phyloP scores from a whole-genome alignment of 305 asterid genomes.

The Coffea humblotiana region DNA sequence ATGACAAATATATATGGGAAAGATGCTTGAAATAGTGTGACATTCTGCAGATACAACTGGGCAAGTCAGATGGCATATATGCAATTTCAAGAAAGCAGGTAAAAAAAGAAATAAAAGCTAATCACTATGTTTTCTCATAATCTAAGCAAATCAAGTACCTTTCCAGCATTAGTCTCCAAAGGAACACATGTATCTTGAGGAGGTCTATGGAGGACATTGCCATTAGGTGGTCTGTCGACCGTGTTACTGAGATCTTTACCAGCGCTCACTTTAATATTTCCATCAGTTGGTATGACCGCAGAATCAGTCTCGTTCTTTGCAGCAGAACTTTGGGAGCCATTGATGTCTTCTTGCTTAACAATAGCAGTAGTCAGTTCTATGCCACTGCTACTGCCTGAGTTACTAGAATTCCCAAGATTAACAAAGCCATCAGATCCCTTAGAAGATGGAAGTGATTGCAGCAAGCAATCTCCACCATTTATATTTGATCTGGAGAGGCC shows the following conservation, averaged over 20 bases:
- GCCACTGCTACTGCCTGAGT: conserved; percentile 21
- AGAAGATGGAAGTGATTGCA: conserved; percentile 24
- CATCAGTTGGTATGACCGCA: conserved; percentile 23
- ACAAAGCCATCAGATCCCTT: conserved; percentile 31
- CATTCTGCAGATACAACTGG: not conserved
- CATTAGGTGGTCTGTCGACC: conserved; percentile 25
- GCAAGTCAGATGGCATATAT: not conserved
- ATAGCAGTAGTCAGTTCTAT: conserved; percentile 30
- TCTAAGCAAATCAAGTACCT: conserved; percentile 40
- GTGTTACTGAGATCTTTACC: conserved; percentile 27
- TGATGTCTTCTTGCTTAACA: conserved; percentile 22
- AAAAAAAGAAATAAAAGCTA: conserved; percentile 1
- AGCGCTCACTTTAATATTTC: conserved; percentile 15
- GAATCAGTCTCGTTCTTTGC: conserved; percentile 32
- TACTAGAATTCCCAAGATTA: conserved; percentile 21
- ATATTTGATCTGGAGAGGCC: conserved; percentile 22
- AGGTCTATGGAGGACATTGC: conserved; percentile 15
- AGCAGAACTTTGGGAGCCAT: conserved; percentile 21
- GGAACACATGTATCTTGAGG: conserved; percentile 16
- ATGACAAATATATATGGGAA: not conserved
- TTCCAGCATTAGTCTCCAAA: conserved; percentile 20
- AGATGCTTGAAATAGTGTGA: not conserved
- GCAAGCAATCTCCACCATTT: conserved; percentile 23
- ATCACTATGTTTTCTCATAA: not conserved
- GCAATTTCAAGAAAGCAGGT: not conserved